phyloP scores from a whole-genome alignment of 441 rosid species.

The Heliophila coronopifolia region DNA sequence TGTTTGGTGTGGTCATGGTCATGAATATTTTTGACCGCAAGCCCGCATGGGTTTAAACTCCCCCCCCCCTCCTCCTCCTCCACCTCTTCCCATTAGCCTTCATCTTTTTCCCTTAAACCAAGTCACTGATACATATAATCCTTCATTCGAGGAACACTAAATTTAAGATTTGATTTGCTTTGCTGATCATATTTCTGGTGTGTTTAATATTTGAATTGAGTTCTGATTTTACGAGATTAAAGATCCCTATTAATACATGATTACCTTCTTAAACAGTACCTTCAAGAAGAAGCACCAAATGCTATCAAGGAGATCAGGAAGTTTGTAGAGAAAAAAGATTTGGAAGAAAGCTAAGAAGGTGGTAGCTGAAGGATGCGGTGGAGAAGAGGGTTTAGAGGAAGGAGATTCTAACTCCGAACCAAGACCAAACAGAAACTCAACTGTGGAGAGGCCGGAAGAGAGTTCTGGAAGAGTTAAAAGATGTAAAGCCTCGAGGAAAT shows the following conservation, averaged over 20 bases:
- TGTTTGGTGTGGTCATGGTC: too few species aligned
- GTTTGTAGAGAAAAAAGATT: conserved; percentile 75
- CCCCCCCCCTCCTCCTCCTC: too few species aligned
- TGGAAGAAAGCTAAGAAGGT: conserved; percentile 64
- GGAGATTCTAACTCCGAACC: conserved; percentile 31
- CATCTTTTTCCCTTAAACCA: too few species aligned
- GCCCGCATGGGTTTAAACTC: too few species aligned
- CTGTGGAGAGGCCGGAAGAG: conserved; percentile 27
- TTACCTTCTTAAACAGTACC: conserved; percentile 37
- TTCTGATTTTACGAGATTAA: background rate
- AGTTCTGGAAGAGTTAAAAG: conserved; percentile 31
- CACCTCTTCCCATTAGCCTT: too few species aligned
- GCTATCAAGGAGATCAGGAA: conserved; percentile 84
- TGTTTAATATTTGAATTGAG: too few species aligned
- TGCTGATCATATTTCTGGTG: too few species aligned
- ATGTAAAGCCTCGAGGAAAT: conserved; percentile 25
- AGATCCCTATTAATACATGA: background rate
- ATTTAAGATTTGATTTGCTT: too few species aligned
- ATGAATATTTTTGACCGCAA: too few species aligned
- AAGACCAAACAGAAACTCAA: conserved; percentile 28
- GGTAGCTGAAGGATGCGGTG: conserved; percentile 42
- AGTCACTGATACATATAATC: too few species aligned
- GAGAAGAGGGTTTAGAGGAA: conserved; percentile 38
- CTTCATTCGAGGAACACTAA: too few species aligned
- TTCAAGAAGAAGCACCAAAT: conserved; percentile 93